Percentiles rank a stretch among this genome's conserved stretches.
phyloP scores from a whole-genome alignment of 768 basidiomycete species.

The Rubroboletus pulcherrimus region DNA sequence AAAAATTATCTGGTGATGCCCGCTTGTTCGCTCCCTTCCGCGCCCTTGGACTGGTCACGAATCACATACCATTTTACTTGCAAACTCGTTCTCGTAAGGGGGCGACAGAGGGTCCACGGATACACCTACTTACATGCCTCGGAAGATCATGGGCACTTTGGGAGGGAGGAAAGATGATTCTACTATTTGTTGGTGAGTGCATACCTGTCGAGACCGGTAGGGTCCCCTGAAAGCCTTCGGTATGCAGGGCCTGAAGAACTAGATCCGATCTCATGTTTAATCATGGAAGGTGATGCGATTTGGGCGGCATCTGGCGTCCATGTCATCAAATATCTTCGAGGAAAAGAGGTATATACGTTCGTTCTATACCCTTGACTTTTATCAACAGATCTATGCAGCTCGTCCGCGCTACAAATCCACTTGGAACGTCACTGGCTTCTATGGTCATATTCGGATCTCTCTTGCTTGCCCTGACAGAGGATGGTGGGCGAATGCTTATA shows the following conservation, averaged over 20 bases:
- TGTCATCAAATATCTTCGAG: slow-evolving; percentile 77
- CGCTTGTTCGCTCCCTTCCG: slow-evolving; percentile 88
- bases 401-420: slow-evolving; percentile 57
- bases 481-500: slow-evolving; percentile 68
- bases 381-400: slow-evolving; percentile 35
- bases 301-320: slow-evolving; percentile 72
- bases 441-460: slow-evolving; percentile 80
- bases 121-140: slow-evolving; percentile 83
- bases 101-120: slow-evolving; percentile 74
- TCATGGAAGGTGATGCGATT: slow-evolving; percentile 81
- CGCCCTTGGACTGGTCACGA: slow-evolving; percentile 91
- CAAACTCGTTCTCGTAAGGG: slow-evolving; percentile 85
- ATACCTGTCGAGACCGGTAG: background rate
- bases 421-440: slow-evolving; percentile 55
- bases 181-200: slow-evolving; percentile 87
- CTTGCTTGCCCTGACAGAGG: slow-evolving; percentile 74
- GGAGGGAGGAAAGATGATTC: slow-evolving; percentile 90
- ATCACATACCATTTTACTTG: slow-evolving; percentile 83
- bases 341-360: slow-evolving; percentile 65
- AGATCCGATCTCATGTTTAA: slow-evolving; percentile 68
- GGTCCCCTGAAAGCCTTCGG: slow-evolving; percentile 1
- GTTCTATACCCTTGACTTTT: background rate
- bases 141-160: slow-evolving; percentile 92
- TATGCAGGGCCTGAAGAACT: slow-evolving; percentile 75
- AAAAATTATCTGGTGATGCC: slow-evolving; percentile 17